Conservation (phyloP, 179 eudicot species). For the Drosera spatulata region DNA sequence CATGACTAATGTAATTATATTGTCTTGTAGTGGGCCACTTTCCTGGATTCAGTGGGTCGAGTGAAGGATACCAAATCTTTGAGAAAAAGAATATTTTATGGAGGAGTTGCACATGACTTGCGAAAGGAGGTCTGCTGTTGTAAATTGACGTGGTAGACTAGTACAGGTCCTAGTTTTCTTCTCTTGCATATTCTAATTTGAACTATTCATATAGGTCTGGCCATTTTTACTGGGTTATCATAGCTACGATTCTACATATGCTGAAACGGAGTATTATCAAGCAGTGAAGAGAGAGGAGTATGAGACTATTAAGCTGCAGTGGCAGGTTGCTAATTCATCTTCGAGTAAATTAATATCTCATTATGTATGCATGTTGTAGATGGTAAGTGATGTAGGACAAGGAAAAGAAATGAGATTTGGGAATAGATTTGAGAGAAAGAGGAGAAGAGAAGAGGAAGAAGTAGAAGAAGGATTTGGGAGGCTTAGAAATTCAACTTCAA, state of each 20-base stretch:
- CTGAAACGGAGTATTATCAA: constrained; percentile 61
- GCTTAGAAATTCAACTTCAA: too few species aligned
- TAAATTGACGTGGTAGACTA: constrained; percentile 2
- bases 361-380: too few species aligned
- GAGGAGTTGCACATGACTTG: constrained; percentile 68
- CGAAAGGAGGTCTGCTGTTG: constrained; percentile 74
- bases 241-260: constrained; percentile 69
- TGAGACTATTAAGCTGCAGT: constrained; percentile 70
- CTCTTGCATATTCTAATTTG: constrained; percentile 2
- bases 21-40: constrained; percentile 59
- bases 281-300: constrained; percentile 68
- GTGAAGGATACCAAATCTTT: constrained; percentile 54
- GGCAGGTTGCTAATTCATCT: constrained; percentile 51
- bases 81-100: constrained; percentile 79
- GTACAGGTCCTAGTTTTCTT: constrained; percentile 3
- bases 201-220: constrained; percentile 56
- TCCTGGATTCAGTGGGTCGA: constrained; percentile 81
- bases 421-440: too few species aligned
- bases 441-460: too few species aligned
- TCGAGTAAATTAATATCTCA: too few species aligned
- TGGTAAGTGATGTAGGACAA: too few species aligned
- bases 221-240: constrained; percentile 73
- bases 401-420: too few species aligned
- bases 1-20: too few species aligned
- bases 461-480: too few species aligned